phyloP scores from a whole-genome alignment of 345 rosid species.

The Sonneratia alba region DNA sequence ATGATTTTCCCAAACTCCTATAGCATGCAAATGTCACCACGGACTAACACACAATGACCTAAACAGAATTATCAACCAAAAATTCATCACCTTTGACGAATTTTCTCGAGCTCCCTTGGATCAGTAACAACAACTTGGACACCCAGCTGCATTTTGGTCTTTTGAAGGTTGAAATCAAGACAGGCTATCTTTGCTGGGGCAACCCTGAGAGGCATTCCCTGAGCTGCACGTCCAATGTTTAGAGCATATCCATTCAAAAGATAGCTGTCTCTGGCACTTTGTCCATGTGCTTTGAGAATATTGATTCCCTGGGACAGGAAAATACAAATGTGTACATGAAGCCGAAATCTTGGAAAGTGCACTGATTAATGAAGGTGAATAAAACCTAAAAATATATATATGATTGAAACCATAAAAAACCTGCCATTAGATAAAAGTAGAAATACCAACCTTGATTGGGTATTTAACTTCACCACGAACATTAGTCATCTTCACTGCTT shows the following conservation, averaged over 20 bases:
- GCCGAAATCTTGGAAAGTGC: neutral
- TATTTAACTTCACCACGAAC: conserved; percentile 78
- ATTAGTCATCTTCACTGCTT: conserved; percentile 80
- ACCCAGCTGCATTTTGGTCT: conserved; percentile 93
- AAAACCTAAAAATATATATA: neutral
- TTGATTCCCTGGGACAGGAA: conserved; percentile 56
- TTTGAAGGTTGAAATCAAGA: conserved; percentile 95
- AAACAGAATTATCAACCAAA: neutral
- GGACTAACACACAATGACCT: neutral
- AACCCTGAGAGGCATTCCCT: conserved; percentile 92
- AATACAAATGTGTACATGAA: neutral
- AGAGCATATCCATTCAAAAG: conserved; percentile 88
- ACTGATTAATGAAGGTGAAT: neutral
- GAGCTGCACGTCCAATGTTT: conserved; percentile 92
- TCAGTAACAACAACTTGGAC: conserved; percentile 85
- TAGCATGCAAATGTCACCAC: neutral
- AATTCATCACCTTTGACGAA: conserved; percentile 65
- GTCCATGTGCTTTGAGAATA: conserved; percentile 88
- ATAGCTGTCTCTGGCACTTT: conserved; percentile 88
- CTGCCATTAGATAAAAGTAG: neutral
- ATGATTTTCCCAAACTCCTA: neutral
- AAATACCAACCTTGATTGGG: conserved; percentile 70
- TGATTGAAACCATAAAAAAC: neutral
- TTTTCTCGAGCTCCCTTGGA: conserved; percentile 98
- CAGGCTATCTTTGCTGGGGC: conserved; percentile 88